A percentile compares a stretch with the other conserved stretches of the same genome.
Conservation (phyloP, 129 eudicot species). For the Arctium minus region DNA sequence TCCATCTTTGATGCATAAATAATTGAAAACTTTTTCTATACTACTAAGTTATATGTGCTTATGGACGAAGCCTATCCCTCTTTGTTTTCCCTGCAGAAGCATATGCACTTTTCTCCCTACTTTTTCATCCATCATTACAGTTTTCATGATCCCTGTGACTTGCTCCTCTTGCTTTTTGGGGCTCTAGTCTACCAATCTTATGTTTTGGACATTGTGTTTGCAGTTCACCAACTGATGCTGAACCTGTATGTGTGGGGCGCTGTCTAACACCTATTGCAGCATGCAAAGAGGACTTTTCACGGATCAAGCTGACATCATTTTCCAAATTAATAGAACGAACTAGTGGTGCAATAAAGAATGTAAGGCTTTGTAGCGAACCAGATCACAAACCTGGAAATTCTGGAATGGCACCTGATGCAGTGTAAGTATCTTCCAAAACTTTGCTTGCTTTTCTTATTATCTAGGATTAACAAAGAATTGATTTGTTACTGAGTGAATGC, state of each 20-base stretch:
- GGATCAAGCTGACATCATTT: constrained; percentile 81
- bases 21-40: background rate
- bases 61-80: background rate
- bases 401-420: constrained; percentile 99
- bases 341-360: constrained; percentile 72
- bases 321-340: constrained; percentile 79
- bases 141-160: background rate
- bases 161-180: background rate
- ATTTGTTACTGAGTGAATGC: background rate
- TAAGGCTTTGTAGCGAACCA: constrained; percentile 66
- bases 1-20: background rate
- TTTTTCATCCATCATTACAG: background rate
- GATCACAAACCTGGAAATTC: constrained; percentile 71
- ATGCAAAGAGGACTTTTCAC: constrained; percentile 82
- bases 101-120: background rate
- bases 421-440: constrained; percentile 43
- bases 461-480: background rate
- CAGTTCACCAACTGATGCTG: constrained; percentile 55
- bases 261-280: constrained; percentile 72
- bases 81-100: background rate
- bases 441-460: background rate
- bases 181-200: background rate
- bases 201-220: background rate
- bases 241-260: constrained; percentile 33
- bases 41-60: background rate